Evolutionary conservation across 306 rosid species (phyloP).

Genomic region (Inga oerstediana): DNA sequence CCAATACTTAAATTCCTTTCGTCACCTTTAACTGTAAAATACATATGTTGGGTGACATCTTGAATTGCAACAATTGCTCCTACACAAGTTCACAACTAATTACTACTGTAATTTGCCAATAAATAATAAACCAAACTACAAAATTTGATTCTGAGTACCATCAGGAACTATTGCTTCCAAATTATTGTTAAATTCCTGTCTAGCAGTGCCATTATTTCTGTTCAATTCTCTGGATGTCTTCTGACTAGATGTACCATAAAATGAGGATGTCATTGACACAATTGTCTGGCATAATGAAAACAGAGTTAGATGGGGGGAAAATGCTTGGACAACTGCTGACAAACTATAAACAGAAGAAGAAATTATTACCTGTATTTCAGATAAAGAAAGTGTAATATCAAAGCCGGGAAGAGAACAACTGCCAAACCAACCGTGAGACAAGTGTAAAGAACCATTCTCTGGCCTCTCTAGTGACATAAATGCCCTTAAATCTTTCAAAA

Average conservation of each 20-base stretch:
- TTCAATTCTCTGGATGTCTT: constrained; percentile 37
- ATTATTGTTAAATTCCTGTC: constrained; percentile 46
- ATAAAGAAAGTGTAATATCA: constrained; percentile 68
- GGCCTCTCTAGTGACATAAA: constrained; percentile 57
- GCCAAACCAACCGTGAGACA: constrained; percentile 59
- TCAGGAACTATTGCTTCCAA: constrained; percentile 71
- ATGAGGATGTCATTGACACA: constrained; percentile 61
- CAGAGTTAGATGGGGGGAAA: constrained; percentile 18
- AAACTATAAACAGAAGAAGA: constrained; percentile 17
- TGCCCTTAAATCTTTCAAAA: constrained; percentile 64
- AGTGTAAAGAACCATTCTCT: constrained; percentile 40
- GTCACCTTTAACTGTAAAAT: constrained; percentile 75
- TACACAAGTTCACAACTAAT: constrained; percentile 44
- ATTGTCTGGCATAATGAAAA: constrained; percentile 53
- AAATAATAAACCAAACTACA: constrained; percentile 32
- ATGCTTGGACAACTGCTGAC: constrained; percentile 15
- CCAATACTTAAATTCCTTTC: constrained; percentile 57
- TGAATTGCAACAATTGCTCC: constrained; percentile 93
- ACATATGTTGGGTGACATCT: constrained; percentile 88
- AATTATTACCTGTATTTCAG: constrained; percentile 69
- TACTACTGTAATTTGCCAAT: constrained; percentile 41
- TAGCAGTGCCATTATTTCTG: constrained; percentile 41
- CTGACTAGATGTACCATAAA: constrained; percentile 55
- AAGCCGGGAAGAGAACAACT: constrained; percentile 64
- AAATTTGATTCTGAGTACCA: constrained; percentile 52